Evolutionary conservation across 495 filamentous ascomycete genomes (phyloP).

Genomic region (Hypoxylon rickii): DNA sequence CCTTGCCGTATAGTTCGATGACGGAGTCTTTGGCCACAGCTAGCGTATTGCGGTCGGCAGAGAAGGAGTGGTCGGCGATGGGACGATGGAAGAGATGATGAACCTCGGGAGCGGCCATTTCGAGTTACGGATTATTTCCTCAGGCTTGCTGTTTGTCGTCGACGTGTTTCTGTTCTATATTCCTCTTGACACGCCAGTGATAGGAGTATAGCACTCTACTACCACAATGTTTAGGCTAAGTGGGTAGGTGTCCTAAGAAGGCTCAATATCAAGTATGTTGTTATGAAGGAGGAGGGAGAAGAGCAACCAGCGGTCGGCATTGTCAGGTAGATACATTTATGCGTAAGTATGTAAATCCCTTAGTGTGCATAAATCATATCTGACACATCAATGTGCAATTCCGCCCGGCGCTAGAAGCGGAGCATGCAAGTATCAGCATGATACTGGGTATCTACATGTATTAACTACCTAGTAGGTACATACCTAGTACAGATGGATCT

Average conservation of each 20-base stretch:
- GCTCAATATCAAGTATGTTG: too few species aligned
- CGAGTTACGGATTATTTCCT: too few species aligned
- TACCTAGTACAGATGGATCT: too few species aligned
- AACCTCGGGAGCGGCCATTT: slow-evolving; percentile 88
- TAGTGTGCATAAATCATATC: too few species aligned
- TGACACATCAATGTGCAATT: too few species aligned
- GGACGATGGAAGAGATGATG: slow-evolving; percentile 97
- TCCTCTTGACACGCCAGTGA: slow-evolving; percentile 45
- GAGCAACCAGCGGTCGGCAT: neutral
- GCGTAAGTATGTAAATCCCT: neutral
- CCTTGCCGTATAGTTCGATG: slow-evolving; percentile 83
- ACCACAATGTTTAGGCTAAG: slow-evolving; percentile 54
- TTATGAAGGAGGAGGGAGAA: slow-evolving; percentile 1
- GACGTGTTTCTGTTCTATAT: neutral
- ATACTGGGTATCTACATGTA: too few species aligned
- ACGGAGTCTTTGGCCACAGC: slow-evolving; percentile 89
- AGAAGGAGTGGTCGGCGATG: slow-evolving; percentile 98
- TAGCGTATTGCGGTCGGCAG: slow-evolving; percentile 82
- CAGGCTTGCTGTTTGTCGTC: too few species aligned
- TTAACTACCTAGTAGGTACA: neutral
- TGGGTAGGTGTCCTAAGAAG: too few species aligned
- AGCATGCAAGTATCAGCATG: too few species aligned
- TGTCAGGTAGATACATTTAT: neutral
- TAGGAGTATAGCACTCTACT: slow-evolving; percentile 99
- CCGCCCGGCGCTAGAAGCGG: too few species aligned